Conservation (phyloP, 2,329 filamentous ascomycete genomes). For the Hymenotorrendiella dingleyae region DNA sequence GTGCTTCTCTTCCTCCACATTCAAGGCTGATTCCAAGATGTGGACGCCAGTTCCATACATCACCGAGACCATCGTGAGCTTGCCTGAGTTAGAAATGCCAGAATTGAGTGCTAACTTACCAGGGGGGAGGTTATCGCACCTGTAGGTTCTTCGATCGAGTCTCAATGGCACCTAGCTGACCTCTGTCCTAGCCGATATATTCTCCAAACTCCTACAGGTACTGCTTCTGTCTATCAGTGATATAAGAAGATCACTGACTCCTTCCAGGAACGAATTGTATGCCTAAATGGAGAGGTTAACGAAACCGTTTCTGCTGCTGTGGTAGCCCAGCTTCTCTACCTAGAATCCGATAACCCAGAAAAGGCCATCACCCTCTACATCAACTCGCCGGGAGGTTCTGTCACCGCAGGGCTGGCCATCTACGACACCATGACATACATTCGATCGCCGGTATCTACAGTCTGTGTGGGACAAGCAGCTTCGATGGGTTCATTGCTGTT, state of each 20-base stretch:
- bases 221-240: no score
- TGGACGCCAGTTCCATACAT: constrained; percentile 46
- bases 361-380: constrained; percentile 98
- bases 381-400: constrained; percentile 89
- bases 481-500: constrained; percentile 91
- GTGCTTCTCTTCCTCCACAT: constrained; percentile 21
- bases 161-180: constrained; percentile 26
- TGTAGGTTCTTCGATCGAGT: constrained; percentile 46
- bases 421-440: constrained; percentile 99
- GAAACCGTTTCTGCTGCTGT: constrained; percentile 88
- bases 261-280: constrained; percentile 80
- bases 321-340: constrained; percentile 92
- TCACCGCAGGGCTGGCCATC: constrained; percentile 83
- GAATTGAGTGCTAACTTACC: constrained; percentile 23
- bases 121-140: constrained; percentile 73
- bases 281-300: constrained; percentile 86
- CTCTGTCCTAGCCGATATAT: constrained; percentile 61
- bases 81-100: constrained; percentile 21
- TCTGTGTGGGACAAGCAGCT: constrained; percentile 90
- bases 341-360: constrained; percentile 91
- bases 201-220: constrained; percentile 73
- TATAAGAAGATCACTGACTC: no score
- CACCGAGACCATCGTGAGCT: constrained; percentile 50
- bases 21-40: constrained; percentile 25
- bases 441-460: constrained; percentile 83